Evolutionary conservation across 2,329 filamentous ascomycete genomes (phyloP).

Genomic region (Zalaria sp.): DNA sequence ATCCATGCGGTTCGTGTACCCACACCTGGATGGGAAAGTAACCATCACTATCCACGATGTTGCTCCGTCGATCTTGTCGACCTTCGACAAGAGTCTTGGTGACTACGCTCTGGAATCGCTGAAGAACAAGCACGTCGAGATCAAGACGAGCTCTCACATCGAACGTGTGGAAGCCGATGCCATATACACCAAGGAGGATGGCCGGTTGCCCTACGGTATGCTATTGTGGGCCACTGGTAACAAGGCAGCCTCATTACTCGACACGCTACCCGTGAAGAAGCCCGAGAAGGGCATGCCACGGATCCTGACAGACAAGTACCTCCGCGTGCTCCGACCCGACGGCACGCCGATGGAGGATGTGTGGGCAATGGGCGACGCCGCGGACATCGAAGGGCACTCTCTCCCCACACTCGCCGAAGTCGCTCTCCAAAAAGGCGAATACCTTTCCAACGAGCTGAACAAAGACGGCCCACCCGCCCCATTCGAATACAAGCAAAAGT

Average conservation of each 20-base stretch:
- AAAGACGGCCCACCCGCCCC: conserved; percentile 6
- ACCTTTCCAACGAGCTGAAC: conserved; percentile 18
- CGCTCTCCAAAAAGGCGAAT: conserved; percentile 24
- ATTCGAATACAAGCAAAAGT: conserved; percentile 25
- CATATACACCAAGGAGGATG: conserved; percentile 22
- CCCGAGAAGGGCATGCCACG: conserved; percentile 18
- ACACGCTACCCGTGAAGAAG: conserved; percentile 19
- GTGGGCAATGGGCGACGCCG: conserved; percentile 24
- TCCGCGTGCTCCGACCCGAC: conserved; percentile 16
- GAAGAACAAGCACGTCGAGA: conserved; percentile 20
- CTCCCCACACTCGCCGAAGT: conserved; percentile 24
- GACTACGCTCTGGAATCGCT: conserved; percentile 27
- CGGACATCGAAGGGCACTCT: conserved; percentile 22
- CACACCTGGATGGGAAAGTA: conserved; percentile 24
- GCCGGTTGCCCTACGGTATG: conserved; percentile 22
- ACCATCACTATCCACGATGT: conserved; percentile 31
- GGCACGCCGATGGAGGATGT: conserved; percentile 13
- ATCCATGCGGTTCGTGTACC: conserved; percentile 25
- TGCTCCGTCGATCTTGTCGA: conserved; percentile 24
- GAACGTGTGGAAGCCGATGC: conserved; percentile 20
- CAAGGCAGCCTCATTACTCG: conserved; percentile 18
- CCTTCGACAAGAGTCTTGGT: conserved; percentile 26
- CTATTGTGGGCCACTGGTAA: conserved; percentile 27
- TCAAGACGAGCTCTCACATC: conserved; percentile 24
- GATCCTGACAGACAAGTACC: conserved; percentile 20